Base-by-base conservation (phyloP, 345 rosid species). In the Erysimum cheiranthoides region DNA sequence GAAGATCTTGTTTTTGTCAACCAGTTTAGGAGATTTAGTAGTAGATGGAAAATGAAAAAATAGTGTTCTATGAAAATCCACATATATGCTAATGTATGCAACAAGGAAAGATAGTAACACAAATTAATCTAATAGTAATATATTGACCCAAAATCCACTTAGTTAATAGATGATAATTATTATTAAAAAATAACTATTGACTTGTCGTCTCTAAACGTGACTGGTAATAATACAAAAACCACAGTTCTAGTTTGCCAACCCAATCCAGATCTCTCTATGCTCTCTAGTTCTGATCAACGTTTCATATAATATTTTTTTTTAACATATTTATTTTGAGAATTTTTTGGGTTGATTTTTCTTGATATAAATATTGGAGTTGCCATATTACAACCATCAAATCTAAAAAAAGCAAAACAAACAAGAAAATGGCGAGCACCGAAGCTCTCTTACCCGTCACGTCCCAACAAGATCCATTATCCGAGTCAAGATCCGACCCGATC, bases 361-460 rank as follows among this genome's bases (percentile, higher is more conserved):
- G 34, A 7, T 58, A 76, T 61, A 76, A 43, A 69, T 61, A 39
- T 60, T 2, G 34, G 35, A 75, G 50, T 13, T 34, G 42, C 32
- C 58, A 51, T 18, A 6, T 21, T 40, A 31, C 68, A 42, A 54
- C 57, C 47, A 69, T 12, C 49, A 68, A 61, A 66, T 67, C 77
- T 57, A 49, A 59, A 31, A 50, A 74, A 75, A 59, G 11, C 17
- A 69, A 32, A 68, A 61, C 56, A 52, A 67, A 32, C 57, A 69
- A 10, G 38, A 68, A 49, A 43, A 76, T 76, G 80, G 80, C 71
- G 30, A 76, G 75, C 58, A n/a, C 75, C 3, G 79, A 76, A 40
- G 65, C 79, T 69, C 75, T 76, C 51, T 76, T 76, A 56, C 65
- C 65, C 1, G 65, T 76, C 59, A 76, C 65, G 21, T 70, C 79